phyloP scores from a whole-genome alignment of 768 basidiomycete species.

The Fistulinella prunicolor region DNA sequence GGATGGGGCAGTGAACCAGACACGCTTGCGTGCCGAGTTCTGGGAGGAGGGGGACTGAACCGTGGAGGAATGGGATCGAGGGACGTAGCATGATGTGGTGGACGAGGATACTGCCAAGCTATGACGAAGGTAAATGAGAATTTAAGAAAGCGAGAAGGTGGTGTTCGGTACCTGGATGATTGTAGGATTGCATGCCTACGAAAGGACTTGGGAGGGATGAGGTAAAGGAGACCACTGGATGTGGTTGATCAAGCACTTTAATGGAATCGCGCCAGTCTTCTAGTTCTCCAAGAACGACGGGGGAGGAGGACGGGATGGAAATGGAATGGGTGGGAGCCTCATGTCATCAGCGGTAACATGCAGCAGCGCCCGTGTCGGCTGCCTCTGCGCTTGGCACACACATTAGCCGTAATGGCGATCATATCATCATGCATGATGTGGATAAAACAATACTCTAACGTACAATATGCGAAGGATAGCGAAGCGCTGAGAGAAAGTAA shows the following conservation, averaged over 20 bases:
- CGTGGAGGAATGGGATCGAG: conserved; percentile 17
- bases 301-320: background rate
- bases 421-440: too few species aligned
- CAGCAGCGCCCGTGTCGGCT: conserved; percentile 22
- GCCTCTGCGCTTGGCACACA: too few species aligned
- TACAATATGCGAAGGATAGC: conserved; percentile 44
- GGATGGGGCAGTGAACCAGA: conserved; percentile 8
- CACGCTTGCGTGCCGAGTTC: conserved; percentile 23
- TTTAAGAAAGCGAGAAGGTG: background rate
- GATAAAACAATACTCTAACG: conserved; percentile 36
- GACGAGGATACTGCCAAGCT: conserved; percentile 20
- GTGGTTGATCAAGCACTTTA: too few species aligned
- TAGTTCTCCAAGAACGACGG: too few species aligned
- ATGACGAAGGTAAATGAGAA: conserved; percentile 1
- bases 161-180: conserved; percentile 26
- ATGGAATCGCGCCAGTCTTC: too few species aligned
- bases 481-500: conserved; percentile 22
- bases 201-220: background rate
- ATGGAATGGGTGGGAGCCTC: conserved; percentile 4
- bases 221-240: background rate
- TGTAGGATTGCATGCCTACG: conserved; percentile 30
- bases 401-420: background rate
- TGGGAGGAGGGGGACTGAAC: conserved; percentile 6
- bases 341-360: conserved; percentile 4
- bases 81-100: conserved; percentile 22